A percentile compares a stretch with the other conserved stretches of the same genome.
Evolutionary conservation across 805 yeast genomes (phyloP).

Genomic region (Torulaspora maleeae): DNA sequence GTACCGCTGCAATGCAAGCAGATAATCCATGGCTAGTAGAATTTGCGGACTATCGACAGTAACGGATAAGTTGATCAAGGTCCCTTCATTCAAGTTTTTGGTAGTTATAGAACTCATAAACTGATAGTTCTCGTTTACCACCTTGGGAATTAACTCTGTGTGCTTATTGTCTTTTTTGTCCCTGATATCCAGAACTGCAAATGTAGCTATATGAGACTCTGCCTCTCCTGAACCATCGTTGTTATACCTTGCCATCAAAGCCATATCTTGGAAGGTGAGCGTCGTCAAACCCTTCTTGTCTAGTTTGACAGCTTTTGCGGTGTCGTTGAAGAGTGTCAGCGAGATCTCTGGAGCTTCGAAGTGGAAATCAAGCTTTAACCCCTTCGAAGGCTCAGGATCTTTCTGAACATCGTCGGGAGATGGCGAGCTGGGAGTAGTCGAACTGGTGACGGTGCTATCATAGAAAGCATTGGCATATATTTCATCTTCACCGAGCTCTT

Average conservation of each 20-base stretch:
- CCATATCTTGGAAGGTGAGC: slow-evolving; percentile 57
- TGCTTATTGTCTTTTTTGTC: slow-evolving; percentile 59
- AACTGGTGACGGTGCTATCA: slow-evolving; percentile 24
- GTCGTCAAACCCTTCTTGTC: slow-evolving; percentile 46
- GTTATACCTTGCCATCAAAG: slow-evolving; percentile 46
- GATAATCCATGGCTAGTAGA: slow-evolving; percentile 79
- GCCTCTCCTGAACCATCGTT: slow-evolving; percentile 54
- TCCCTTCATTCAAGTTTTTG: slow-evolving; percentile 38
- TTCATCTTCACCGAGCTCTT: slow-evolving; percentile 61
- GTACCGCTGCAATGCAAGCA: slow-evolving; percentile 68
- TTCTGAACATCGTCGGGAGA: background rate
- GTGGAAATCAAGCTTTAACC: slow-evolving; percentile 36
- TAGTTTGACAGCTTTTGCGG: slow-evolving; percentile 37
- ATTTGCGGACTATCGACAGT: slow-evolving; percentile 77
- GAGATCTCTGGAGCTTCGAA: slow-evolving; percentile 63
- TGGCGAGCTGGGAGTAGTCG: slow-evolving; percentile 1
- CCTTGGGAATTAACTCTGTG: slow-evolving; percentile 73
- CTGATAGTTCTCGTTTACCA: slow-evolving; percentile 60
- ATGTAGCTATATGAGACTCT: slow-evolving; percentile 61
- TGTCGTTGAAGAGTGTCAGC: slow-evolving; percentile 54
- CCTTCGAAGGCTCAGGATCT: background rate
- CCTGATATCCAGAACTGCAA: slow-evolving; percentile 74
- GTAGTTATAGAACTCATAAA: slow-evolving; percentile 54
- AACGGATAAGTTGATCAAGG: slow-evolving; percentile 47
- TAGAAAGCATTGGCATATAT: slow-evolving; percentile 53